Conservation (phyloP, 2,329 filamentous ascomycete species). For the Pestalotiopsis sp. region DNA sequence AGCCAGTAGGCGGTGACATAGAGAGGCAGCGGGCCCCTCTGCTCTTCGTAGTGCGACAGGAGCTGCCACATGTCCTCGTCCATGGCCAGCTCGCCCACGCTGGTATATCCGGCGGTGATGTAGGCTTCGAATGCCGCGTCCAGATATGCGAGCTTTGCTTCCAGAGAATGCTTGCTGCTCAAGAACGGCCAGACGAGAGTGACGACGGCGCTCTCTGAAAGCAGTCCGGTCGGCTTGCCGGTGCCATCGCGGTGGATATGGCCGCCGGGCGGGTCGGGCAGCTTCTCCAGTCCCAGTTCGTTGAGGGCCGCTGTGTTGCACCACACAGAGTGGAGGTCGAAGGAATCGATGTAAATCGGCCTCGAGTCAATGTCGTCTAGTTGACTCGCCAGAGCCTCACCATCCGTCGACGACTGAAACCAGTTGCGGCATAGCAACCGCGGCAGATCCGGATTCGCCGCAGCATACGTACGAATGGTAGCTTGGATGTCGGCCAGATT, state of each 20-base stretch:
- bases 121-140: slow-evolving; percentile 52
- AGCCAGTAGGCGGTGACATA: slow-evolving; percentile 60
- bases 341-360: slow-evolving; percentile 59
- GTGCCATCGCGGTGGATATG: slow-evolving; percentile 51
- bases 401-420: slow-evolving; percentile 46
- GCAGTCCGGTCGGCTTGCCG: slow-evolving; percentile 51
- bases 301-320: slow-evolving; percentile 53
- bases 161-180: slow-evolving; percentile 46
- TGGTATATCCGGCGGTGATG: slow-evolving; percentile 55
- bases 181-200: slow-evolving; percentile 59
- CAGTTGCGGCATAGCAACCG: slow-evolving; percentile 58
- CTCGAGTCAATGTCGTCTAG: slow-evolving; percentile 56
- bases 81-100: slow-evolving; percentile 64
- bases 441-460: slow-evolving; percentile 46
- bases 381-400: slow-evolving; percentile 46
- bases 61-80: slow-evolving; percentile 60
- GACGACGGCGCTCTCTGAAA: slow-evolving; percentile 55
- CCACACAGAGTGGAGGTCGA: slow-evolving; percentile 60
- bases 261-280: slow-evolving; percentile 52
- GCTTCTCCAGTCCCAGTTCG: slow-evolving; percentile 49
- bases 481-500: slow-evolving; percentile 51
- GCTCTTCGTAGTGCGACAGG: slow-evolving; percentile 42
- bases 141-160: slow-evolving; percentile 51
- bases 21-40: slow-evolving; percentile 35
- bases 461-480: slow-evolving; percentile 47